A percentile compares a stretch with the other conserved stretches of the same genome.
Conservation (phyloP, 345 rosid species). For the Populus deltoides region DNA sequence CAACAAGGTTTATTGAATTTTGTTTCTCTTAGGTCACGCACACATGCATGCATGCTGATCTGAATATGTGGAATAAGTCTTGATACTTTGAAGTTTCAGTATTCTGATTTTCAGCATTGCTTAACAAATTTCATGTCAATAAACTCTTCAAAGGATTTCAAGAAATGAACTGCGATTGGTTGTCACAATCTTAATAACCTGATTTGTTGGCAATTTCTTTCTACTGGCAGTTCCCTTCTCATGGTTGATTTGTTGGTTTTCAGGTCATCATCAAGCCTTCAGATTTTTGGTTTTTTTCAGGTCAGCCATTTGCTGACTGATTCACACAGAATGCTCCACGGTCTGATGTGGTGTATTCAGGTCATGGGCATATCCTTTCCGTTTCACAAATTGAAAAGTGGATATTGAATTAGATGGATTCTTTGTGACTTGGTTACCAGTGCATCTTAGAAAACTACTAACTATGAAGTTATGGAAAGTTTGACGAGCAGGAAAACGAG, state of each 20-base stretch:
- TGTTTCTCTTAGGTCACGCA: not conserved
- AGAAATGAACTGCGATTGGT: not conserved
- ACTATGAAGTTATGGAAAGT: no score
- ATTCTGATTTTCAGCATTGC: not conserved
- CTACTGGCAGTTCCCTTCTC: not conserved
- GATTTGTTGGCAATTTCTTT: no score
- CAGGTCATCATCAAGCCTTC: not conserved
- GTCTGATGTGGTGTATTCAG: not conserved
- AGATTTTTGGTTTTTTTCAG: not conserved
- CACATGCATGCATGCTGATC: not conserved
- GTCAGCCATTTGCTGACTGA: not conserved
- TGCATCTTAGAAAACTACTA: no score
- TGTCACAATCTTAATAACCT: not conserved
- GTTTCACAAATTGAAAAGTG: not conserved
- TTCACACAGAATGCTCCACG: not conserved
- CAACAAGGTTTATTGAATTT: not conserved
- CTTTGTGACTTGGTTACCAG: not conserved
- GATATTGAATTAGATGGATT: not conserved
- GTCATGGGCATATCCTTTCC: no score
- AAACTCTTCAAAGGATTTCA: not conserved
- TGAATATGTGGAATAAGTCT: not conserved
- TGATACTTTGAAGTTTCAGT: not conserved
- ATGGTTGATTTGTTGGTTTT: not conserved
- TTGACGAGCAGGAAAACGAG: not conserved
- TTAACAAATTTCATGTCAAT: not conserved